Conservation (phyloP, 352 stramenopile genomes). For the Phytophthora sp. region DNA sequence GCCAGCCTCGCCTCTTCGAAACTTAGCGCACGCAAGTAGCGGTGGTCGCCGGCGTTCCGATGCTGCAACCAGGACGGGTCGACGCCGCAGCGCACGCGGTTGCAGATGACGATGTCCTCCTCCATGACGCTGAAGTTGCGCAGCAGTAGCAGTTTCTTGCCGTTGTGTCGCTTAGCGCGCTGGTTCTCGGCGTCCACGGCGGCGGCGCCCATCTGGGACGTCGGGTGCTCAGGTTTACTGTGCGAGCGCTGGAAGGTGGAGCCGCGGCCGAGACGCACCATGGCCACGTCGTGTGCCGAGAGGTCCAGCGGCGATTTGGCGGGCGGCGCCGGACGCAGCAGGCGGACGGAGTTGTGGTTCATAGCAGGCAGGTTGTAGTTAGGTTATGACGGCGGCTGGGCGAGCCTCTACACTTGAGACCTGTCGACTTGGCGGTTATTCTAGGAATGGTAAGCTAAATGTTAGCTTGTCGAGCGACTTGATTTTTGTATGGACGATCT, state of each 20-base stretch:
- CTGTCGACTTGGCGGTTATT: constrained; percentile 7
- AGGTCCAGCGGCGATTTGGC: constrained; percentile 33
- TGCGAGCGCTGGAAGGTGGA: constrained; percentile 55
- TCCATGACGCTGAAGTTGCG: constrained; percentile 71
- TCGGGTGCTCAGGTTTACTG: constrained; percentile 65
- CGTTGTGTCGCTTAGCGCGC: constrained; percentile 37
- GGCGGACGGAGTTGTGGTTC: constrained; percentile 22
- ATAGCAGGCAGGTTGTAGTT: not conserved
- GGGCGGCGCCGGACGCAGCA: constrained; percentile 27
- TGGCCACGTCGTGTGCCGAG: constrained; percentile 37
- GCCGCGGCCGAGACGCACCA: constrained; percentile 34
- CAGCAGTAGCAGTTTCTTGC: constrained; percentile 63
- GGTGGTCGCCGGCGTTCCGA: constrained; percentile 43
- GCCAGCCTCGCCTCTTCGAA: constrained; percentile 54
- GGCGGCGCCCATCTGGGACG: constrained; percentile 56
- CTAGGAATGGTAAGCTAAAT: constrained; percentile 8
- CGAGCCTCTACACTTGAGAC: not conserved
- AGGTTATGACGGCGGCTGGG: no score
- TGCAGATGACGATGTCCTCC: constrained; percentile 74
- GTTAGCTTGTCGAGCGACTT: constrained; percentile 9
- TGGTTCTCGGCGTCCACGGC: constrained; percentile 56
- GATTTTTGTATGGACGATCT: constrained; percentile 14
- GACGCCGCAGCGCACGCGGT: constrained; percentile 65
- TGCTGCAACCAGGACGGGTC: constrained; percentile 53
- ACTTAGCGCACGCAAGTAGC: constrained; percentile 58